Evolutionary conservation across 106 monocot species (phyloP), one percentile per base, ranked within the genome.

Genomic region (Dioscorea alata): DNA sequence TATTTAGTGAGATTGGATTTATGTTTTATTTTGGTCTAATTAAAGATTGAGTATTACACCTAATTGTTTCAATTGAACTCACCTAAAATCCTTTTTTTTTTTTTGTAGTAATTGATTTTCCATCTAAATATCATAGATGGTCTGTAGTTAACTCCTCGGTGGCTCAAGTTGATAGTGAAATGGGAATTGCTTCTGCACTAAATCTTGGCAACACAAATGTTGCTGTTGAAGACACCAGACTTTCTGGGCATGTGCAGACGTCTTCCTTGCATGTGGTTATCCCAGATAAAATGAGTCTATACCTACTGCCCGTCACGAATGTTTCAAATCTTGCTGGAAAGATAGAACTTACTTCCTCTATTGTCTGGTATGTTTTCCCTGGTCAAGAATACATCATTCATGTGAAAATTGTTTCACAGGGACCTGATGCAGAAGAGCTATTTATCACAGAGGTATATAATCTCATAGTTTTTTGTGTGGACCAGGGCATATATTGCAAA

Each of bases 41-140:
- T 42, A 42, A 42, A 42, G 42, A 42, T 42, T 42, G 42, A 42
- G 42, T 42, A 42, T 10, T 42, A 42, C 10, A 42, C 10, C 9
- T 42, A 10, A 42, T 42, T 42, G 42, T 42, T 42, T 42, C 6
- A 42, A 42, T 42, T 42, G 42, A 42, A 42, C 42, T 42, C 42
- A 42, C 42, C 4, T 10, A 42, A 28, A 28, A 3, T 28, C 3
- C 42, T 42, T 33, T 72, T 12, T 17, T 13, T 52, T 64, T 49
- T 33, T 72, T 82, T 87, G 67, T 68, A 99, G 99, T 71, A 70
- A 76, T 99, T 78, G 65, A 85, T 70, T 81, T 93, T 49, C 99
- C 99, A 76, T 99, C 99, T 9, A 74, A 54, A 19, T 66, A 90
- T 75, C 93, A 99, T 79, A 73, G 69, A 15, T 99, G 99, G 99